Base-by-base conservation (phyloP, 257 asterid species). In the Schizonepeta tenuifolia region DNA sequence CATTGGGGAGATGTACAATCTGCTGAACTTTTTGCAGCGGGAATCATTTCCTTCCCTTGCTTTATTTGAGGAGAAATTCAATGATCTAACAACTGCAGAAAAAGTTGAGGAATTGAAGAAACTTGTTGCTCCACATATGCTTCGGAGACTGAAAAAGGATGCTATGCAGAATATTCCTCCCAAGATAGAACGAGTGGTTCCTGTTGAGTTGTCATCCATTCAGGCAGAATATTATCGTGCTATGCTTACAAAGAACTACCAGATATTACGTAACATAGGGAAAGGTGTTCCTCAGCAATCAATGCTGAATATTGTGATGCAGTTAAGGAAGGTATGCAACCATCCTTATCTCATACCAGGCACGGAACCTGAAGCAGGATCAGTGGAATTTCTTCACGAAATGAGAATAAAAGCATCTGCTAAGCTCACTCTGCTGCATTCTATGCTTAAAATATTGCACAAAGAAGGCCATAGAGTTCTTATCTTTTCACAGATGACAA, bases 181-280 rank as follows among this genome's bases (percentile, higher is more conserved):
- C 35, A 95, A 95, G 86, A 95, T 93, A 56, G 99, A 95, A 81
- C 83, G 98, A 56, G 83, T 95, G 82, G 99, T 95, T 74, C 98
- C 99, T 44, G 98, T 95, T 67, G 99, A 92, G 90, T 64, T 95
- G 84, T 88, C 99, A 26, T 85, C 97, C 65, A 90, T 95, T 72
- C 99, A 95, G 83, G 96, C 99, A 41, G 99, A 95, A 82, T 95
- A 92, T 89, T 95, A 95, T 81, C 96, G 98, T 0, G 99, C 98
- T 70, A 92, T 95, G 99, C 95, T 95, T 61, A 95, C 99, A 4
- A 95, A 95, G 83, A 95, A 95, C 79, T 95, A 95, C 85, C 98
- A 95, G 84, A 65, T 95, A 65, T 81, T 95, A 70, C 95, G 98
- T 56, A 95, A 95, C 89, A 82, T 92, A 15, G 98, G 98, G 36